Evolutionary conservation across 1,139 yeast genomes (phyloP).

Genomic region (Diutina neorugosa): DNA sequence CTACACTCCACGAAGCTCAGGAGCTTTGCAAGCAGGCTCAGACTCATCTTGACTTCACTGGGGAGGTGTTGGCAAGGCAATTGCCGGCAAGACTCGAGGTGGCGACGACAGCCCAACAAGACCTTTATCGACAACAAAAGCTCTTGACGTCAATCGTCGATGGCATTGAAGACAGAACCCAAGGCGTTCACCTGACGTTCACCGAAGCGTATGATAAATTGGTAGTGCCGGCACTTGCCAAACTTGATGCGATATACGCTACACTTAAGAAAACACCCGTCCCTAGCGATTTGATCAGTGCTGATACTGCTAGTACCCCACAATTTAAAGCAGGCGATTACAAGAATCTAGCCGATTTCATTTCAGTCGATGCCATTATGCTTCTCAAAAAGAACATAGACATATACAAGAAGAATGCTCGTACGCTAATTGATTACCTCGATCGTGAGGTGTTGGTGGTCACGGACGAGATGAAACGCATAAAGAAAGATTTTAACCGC

Average conservation of each 20-base stretch:
- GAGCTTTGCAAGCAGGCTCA: neutral
- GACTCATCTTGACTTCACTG: neutral
- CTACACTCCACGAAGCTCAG: neutral
- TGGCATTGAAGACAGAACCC: neutral
- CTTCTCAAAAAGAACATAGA: neutral
- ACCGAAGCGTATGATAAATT: neutral
- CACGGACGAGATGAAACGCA: neutral
- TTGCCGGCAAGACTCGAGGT: neutral
- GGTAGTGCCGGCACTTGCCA: neutral
- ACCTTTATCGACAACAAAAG: neutral
- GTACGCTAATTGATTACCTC: neutral
- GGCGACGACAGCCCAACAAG: neutral
- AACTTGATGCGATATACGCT: neutral
- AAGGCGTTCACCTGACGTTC: neutral
- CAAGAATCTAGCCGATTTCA: slow-evolving; percentile 1
- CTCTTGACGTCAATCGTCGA: neutral
- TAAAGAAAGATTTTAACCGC: neutral
- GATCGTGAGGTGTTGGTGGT: neutral
- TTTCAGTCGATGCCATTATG: neutral
- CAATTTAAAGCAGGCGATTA: neutral
- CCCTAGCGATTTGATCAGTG: neutral
- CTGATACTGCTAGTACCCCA: neutral
- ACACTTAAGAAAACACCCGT: neutral
- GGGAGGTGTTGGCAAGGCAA: neutral
- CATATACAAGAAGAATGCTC: neutral